Percentiles rank a stretch among this genome's conserved stretches.
Evolutionary conservation across 768 basidiomycete genomes (phyloP).

Genomic region (Dendrothele bispora): DNA sequence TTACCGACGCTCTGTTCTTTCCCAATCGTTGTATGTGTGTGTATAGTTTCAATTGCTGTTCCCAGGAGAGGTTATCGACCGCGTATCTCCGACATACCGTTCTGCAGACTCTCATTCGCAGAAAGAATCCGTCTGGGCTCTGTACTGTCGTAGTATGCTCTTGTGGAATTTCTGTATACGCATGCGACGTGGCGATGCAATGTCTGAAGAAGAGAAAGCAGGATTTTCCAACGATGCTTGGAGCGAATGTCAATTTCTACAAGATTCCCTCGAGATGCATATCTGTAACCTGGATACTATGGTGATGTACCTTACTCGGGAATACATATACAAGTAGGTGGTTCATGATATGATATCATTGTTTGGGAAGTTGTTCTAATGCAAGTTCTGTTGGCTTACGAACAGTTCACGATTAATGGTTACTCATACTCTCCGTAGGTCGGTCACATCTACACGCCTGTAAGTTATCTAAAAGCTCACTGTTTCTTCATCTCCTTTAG

Average conservation of each 20-base stretch:
- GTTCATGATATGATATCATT: conserved; percentile 7
- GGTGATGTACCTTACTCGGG: conserved; percentile 64
- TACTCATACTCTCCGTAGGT: conserved; percentile 66
- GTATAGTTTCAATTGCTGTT: conserved; percentile 68
- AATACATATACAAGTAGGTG: conserved; percentile 75
- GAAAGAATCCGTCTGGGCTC: conserved; percentile 80
- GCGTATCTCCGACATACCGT: conserved; percentile 38
- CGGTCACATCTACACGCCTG: conserved; percentile 26
- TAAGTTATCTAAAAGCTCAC: conserved; percentile 14
- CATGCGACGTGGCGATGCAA: conserved; percentile 34
- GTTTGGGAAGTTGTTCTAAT: conserved; percentile 2
- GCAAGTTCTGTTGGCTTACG: conserved; percentile 14
- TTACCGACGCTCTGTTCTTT: no score
- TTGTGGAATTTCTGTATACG: conserved; percentile 74
- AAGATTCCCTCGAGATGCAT: conserved; percentile 67
- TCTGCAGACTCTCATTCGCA: conserved; percentile 49
- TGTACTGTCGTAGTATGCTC: conserved; percentile 81
- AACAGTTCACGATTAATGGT: conserved; percentile 63
- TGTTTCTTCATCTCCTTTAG: conserved; percentile 30
- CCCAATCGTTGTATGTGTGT: no score
- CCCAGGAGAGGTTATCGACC: conserved; percentile 69
- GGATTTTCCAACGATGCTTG: conserved; percentile 57
- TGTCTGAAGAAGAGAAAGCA: background rate
- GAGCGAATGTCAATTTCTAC: conserved; percentile 65
- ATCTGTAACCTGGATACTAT: conserved; percentile 69